These are phyloP conservation scores for Phyllosticta capitalensis DNA, from an alignment of 2,329 filamentous ascomycete species.

Conservation along the genomic window DNA sequence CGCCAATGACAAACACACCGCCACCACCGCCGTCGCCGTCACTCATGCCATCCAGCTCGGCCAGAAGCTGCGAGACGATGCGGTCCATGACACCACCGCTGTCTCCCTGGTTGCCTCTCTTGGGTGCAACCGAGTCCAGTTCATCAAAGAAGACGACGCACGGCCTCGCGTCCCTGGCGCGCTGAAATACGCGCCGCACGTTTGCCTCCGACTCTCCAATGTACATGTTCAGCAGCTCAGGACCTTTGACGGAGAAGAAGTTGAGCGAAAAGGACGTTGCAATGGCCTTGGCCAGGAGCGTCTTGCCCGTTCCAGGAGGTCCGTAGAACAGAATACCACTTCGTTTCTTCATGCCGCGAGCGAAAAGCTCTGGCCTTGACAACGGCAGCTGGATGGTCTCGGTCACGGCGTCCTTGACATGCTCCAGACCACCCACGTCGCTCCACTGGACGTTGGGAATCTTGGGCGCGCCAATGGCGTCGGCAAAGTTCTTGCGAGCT, in stretches of 20 bases:
- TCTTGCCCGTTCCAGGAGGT: constrained; percentile 85
- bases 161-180: constrained; percentile 73
- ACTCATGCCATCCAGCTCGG: constrained; percentile 96
- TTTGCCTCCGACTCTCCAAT: constrained; percentile 92
- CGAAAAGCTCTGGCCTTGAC: constrained; percentile 85
- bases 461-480: constrained; percentile 93
- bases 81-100: constrained; percentile 97
- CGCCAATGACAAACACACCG: constrained; percentile 93
- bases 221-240: constrained; percentile 90
- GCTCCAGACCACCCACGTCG: constrained; percentile 84
- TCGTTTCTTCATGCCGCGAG: constrained; percentile 96
- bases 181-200: constrained; percentile 79
- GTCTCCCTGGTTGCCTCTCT: constrained; percentile 93
- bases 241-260: constrained; percentile 89
- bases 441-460: constrained; percentile 96
- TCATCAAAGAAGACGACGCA: constrained; percentile 94
- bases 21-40: constrained; percentile 68
- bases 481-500: constrained; percentile 94
- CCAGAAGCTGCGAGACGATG: constrained; percentile 88
- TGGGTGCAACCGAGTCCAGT: constrained; percentile 85
- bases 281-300: constrained; percentile 83
- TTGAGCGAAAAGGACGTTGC: constrained; percentile 90
- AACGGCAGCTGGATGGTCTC: constrained; percentile 94
- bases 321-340: constrained; percentile 90
- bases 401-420: constrained; percentile 94